phyloP scores from a whole-genome alignment of 2,329 filamentous ascomycete genomes.

The Aspergillus sp. region DNA sequence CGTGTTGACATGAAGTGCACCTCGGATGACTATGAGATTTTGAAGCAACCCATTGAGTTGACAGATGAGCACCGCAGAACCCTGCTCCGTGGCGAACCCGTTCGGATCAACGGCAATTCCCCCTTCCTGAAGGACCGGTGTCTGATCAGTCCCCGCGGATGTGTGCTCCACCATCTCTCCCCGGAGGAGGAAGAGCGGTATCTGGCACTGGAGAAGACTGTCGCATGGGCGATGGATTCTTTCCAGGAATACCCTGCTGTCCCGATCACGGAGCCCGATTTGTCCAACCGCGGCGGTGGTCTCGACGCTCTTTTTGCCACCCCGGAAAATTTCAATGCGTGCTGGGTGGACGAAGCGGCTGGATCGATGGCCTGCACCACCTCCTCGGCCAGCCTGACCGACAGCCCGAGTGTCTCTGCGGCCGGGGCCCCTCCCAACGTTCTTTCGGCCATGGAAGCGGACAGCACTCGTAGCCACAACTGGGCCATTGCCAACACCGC shows the following conservation, averaged over 20 bases:
- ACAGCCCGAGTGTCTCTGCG: constrained; percentile 23
- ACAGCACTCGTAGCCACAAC: constrained; percentile 37
- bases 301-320: constrained; percentile 45
- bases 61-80: constrained; percentile 44
- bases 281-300: constrained; percentile 45
- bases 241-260: constrained; percentile 40
- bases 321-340: constrained; percentile 46
- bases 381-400: constrained; percentile 19
- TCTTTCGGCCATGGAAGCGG: constrained; percentile 39
- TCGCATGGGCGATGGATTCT: constrained; percentile 28
- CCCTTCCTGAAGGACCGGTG: constrained; percentile 41
- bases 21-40: constrained; percentile 38
- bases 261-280: constrained; percentile 38
- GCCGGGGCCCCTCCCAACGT: constrained; percentile 34
- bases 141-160: constrained; percentile 46
- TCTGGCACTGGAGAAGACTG: constrained; percentile 43
- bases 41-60: constrained; percentile 40
- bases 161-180: constrained; percentile 44
- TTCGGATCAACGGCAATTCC: constrained; percentile 37
- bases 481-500: constrained; percentile 37
- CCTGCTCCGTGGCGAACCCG: constrained; percentile 41
- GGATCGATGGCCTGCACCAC: constrained; percentile 26
- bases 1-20: constrained; percentile 44
- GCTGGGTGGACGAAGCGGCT: constrained; percentile 42
- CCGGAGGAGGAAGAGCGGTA: constrained; percentile 47